These are phyloP conservation scores for Gossypium herbaceum DNA, from an alignment of 345 rosid species.

Conservation along the genomic window DNA sequence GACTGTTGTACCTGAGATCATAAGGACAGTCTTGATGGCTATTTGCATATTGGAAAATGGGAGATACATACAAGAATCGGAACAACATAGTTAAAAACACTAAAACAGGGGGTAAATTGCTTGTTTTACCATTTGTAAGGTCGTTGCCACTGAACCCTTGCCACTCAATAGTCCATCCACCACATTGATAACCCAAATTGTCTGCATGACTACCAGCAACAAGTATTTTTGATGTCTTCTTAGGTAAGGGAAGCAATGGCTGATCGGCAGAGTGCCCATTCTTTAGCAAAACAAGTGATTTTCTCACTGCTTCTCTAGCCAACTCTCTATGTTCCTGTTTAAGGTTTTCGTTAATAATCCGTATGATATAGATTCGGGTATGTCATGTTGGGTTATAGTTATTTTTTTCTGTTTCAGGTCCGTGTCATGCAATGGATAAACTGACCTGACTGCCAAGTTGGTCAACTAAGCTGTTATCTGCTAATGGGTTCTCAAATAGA, in stretches of 20 bases:
- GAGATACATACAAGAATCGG: neutral
- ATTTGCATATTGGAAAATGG: neutral
- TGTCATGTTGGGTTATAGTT: neutral
- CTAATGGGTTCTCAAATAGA: slow-evolving; percentile 43
- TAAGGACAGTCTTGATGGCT: neutral
- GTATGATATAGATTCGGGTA: neutral
- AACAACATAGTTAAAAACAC: neutral
- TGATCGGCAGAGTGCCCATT: slow-evolving; percentile 37
- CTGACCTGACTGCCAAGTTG: slow-evolving; percentile 49
- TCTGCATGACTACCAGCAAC: slow-evolving; percentile 66
- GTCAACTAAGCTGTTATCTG: slow-evolving; percentile 40
- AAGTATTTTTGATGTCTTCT: slow-evolving; percentile 48
- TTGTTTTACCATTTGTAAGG: slow-evolving; percentile 32
- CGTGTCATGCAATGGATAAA: neutral
- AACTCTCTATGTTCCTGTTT: slow-evolving; percentile 59
- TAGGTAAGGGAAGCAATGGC: slow-evolving; percentile 57
- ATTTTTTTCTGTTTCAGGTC: neutral
- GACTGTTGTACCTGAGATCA: slow-evolving; percentile 42
- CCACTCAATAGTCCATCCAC: slow-evolving; percentile 72
- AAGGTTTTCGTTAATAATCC: neutral
- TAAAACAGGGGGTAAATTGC: neutral
- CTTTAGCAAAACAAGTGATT: slow-evolving; percentile 70
- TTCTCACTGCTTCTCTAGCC: slow-evolving; percentile 76
- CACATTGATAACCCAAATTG: slow-evolving; percentile 75
- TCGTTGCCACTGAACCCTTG: slow-evolving; percentile 60